These are phyloP conservation scores for Volvox africanus DNA, from an alignment of 139 green algal species.

Conservation along the genomic window DNA sequence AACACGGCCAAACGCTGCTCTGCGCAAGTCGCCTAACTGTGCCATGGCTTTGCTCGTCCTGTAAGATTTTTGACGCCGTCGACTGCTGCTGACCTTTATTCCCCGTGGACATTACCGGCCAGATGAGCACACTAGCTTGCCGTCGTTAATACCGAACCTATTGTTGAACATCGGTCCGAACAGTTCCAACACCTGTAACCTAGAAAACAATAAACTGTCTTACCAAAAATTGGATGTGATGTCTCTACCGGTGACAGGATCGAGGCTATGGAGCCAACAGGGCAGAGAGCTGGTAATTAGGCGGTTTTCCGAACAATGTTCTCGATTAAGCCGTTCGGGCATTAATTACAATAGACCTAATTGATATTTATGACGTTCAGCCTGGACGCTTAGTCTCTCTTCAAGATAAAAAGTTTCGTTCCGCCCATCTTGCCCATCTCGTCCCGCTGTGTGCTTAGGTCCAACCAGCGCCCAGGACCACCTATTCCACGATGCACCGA, in stretches of 20 bases:
- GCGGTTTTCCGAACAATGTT: too few species aligned
- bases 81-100: not conserved
- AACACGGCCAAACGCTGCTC: conserved; percentile 2
- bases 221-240: not conserved
- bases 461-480: not conserved
- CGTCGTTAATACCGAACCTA: too few species aligned
- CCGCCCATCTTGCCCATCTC: too few species aligned
- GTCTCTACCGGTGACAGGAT: not conserved
- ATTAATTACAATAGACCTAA: too few species aligned
- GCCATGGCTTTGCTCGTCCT: not conserved
- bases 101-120: not conserved
- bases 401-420: too few species aligned
- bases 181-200: not conserved
- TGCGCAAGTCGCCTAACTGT: not conserved
- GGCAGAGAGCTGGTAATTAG: not conserved
- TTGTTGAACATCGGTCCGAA: too few species aligned
- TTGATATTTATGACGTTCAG: too few species aligned
- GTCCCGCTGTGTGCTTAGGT: too few species aligned
- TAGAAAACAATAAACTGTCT: not conserved
- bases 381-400: too few species aligned
- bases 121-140: too few species aligned
- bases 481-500: too few species aligned
- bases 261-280: not conserved
- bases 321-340: too few species aligned
- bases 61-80: not conserved